Percentiles rank a stretch among this genome's conserved stretches.
phyloP scores from a whole-genome alignment of 208 protist genomes.

The Leptomonas pyrrhocoris region DNA sequence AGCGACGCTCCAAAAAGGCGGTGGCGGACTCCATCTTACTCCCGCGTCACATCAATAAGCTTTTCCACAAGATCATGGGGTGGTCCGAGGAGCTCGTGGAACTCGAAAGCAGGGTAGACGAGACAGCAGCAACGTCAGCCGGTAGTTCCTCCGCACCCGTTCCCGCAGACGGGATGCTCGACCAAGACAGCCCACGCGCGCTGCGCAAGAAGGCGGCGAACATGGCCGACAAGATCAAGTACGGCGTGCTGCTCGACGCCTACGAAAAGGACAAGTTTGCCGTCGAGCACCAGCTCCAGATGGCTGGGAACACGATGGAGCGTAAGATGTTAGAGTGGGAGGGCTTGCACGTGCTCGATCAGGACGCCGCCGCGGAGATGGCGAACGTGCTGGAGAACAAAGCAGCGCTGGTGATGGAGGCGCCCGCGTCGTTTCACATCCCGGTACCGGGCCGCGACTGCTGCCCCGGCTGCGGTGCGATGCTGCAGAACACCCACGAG shows the following conservation, averaged over 20 bases:
- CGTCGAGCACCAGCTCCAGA: constrained; percentile 76
- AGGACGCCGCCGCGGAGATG: constrained; percentile 68
- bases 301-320: constrained; percentile 81
- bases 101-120: constrained; percentile 40
- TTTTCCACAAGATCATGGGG: constrained; percentile 94
- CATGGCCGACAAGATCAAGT: constrained; percentile 82
- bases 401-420: constrained; percentile 81
- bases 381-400: constrained; percentile 68
- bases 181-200: constrained; percentile 23
- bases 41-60: constrained; percentile 85
- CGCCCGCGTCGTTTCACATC: constrained; percentile 65
- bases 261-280: constrained; percentile 92
- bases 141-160: background rate
- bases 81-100: constrained; percentile 88
- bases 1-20: constrained; percentile 54
- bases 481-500: constrained; percentile 79
- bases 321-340: constrained; percentile 89
- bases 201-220: constrained; percentile 68
- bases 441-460: constrained; percentile 83
- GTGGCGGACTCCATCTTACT: constrained; percentile 78
- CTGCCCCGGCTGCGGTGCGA: constrained; percentile 86
- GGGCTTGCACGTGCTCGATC: constrained; percentile 84
- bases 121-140: too few relatives aligned
- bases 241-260: constrained; percentile 82
- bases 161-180: background rate